Evolutionary conservation across 2,329 filamentous ascomycete species (phyloP).

Genomic region (Akanthomyces dipterigenus): DNA sequence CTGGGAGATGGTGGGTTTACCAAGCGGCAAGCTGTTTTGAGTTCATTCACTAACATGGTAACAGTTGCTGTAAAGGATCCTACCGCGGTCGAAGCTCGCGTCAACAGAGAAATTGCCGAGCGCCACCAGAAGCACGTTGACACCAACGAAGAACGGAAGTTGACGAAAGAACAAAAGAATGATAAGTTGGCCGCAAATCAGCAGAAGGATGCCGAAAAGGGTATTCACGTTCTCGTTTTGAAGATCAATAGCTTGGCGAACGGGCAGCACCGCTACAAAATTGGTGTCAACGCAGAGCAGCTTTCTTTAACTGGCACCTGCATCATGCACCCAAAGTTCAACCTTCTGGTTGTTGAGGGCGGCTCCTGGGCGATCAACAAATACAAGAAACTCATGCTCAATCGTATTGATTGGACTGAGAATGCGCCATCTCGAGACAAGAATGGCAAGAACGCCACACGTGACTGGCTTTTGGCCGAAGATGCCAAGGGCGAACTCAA

Average conservation of each 20-base stretch:
- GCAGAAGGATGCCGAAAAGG: constrained; percentile 79
- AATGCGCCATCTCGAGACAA: constrained; percentile 63
- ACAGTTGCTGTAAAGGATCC: constrained; percentile 76
- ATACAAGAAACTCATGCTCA: constrained; percentile 89
- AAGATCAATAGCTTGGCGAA: constrained; percentile 85
- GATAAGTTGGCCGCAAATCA: constrained; percentile 81
- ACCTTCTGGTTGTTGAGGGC: constrained; percentile 85
- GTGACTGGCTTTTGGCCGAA: constrained; percentile 72
- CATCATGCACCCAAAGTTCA: constrained; percentile 83
- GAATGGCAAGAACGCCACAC: constrained; percentile 53
- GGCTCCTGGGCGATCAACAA: constrained; percentile 74
- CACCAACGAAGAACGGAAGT: constrained; percentile 75
- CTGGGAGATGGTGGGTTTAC: constrained; percentile 64
- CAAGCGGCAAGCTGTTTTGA: neutral
- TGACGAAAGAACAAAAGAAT: constrained; percentile 79
- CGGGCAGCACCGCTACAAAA: constrained; percentile 88
- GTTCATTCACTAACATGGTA: constrained; percentile 16
- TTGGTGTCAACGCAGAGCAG: constrained; percentile 88
- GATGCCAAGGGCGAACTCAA: constrained; percentile 73
- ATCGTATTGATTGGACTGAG: constrained; percentile 92
- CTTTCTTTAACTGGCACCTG: constrained; percentile 81
- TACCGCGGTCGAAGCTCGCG: constrained; percentile 89
- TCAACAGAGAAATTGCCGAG: constrained; percentile 87
- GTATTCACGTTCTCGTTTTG: constrained; percentile 81
- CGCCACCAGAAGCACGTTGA: constrained; percentile 71